A percentile compares a stretch with the other conserved stretches of the same genome.
These are phyloP conservation scores for Hypoxylon lenormandii DNA, from an alignment of 495 filamentous ascomycete species.

Conservation along the genomic window DNA sequence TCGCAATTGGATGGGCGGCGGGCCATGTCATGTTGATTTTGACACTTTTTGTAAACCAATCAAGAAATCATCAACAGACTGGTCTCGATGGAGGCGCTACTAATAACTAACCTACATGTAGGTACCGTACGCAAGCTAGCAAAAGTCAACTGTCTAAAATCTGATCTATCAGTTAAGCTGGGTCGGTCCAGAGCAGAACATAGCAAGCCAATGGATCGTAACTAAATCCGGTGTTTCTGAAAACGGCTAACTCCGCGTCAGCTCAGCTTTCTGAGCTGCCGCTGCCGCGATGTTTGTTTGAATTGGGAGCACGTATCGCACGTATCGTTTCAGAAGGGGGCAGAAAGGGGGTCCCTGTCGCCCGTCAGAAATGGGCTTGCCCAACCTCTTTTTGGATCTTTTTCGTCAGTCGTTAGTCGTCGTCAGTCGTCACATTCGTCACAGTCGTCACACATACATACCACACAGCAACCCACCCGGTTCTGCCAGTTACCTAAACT, in stretches of 20 bases:
- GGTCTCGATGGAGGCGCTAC: neutral
- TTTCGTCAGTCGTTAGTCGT: neutral
- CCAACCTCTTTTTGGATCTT: slow-evolving; percentile 23
- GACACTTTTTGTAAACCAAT: neutral
- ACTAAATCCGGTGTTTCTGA: slow-evolving; percentile 33
- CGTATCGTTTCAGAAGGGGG: slow-evolving; percentile 33
- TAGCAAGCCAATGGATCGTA: neutral
- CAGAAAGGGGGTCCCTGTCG: neutral
- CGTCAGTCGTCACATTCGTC: slow-evolving; percentile 6
- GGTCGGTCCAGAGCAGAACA: neutral
- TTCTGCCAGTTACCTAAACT: neutral
- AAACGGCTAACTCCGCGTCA: slow-evolving; percentile 31
- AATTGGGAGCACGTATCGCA: slow-evolving; percentile 22
- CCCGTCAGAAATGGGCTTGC: neutral
- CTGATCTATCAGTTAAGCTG: neutral
- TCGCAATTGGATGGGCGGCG: neutral
- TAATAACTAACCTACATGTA: neutral
- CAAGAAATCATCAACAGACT: neutral
- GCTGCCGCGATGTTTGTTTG: slow-evolving; percentile 36
- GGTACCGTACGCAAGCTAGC: too few relatives aligned
- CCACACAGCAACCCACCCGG: neutral
- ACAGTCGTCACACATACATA: neutral
- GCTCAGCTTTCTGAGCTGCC: neutral
- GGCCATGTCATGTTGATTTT: neutral
- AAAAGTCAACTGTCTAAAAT: too few relatives aligned